Base-by-base conservation (phyloP, 2,329 filamentous ascomycete genomes). In the Pyrenophora seminiperda region DNA sequence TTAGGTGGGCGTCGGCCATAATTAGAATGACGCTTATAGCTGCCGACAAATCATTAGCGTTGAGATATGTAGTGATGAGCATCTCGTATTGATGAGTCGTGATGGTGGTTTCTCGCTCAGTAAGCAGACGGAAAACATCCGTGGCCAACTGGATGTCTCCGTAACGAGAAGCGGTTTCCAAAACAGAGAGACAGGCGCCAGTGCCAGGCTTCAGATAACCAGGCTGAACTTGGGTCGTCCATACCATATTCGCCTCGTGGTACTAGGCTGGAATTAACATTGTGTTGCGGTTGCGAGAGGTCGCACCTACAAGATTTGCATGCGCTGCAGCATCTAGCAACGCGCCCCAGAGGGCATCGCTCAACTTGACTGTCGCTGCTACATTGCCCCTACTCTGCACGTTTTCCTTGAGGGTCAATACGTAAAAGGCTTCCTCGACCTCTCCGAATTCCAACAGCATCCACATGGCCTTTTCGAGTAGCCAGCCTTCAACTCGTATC, bases 381-480 rank as follows among this genome's bases (percentile, higher is more conserved):
- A 22, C 50, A n/a, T 47, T 48, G 13, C 14, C 15, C 17, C 34
- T 47, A 15, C 40, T 33, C 11, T 46, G 53, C 34, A 47, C 70
- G 7, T 69, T 44, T 58, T 30, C 77, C 72, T 19, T 78, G 70
- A 40, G 77, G 13, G 50, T 58, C 56, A 94, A 78, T 19, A 96
- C 74, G 36, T 81, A 77, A 52, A 92, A 77, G 10, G 91, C 86
- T 66, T 94, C 90, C 45, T 94, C 89, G 27, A 91, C 77, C 68
- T 94, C 91, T 5, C 84, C 83, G 33, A 83, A 78, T 51, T 89
- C 85, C 36, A 85, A 85, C 33, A 97, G 81, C 15, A 83, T 83
- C 66, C 89, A 89, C 47, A 91, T 80, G 44, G 92, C 85, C 52
- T 93, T 81, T 62, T 92, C 88, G 64, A 87, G 87, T 6, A 96